Evolutionary conservation across 1,284 basidiomycete species (phyloP).

Genomic region (Irpex rosettiformis): DNA sequence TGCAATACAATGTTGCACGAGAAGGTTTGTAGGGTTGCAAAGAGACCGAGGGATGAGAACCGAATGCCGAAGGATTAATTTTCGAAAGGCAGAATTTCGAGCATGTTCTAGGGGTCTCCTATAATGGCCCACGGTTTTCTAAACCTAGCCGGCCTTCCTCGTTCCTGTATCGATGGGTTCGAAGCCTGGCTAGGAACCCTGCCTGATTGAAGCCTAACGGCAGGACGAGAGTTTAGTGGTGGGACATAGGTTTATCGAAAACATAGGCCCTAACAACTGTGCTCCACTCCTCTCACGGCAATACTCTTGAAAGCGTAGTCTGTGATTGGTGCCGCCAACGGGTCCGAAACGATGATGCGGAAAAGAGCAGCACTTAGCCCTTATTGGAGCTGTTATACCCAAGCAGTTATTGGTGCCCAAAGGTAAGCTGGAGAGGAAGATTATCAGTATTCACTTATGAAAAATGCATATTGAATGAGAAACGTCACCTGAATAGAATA

Average conservation of each 20-base stretch:
- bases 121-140: neutral
- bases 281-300: neutral
- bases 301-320: neutral
- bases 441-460: neutral
- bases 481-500: neutral
- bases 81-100: neutral
- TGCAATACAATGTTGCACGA: neutral
- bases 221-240: neutral
- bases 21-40: neutral
- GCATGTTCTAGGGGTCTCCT: neutral
- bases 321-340: neutral
- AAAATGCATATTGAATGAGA: neutral
- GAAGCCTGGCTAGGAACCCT: neutral
- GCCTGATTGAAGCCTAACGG: neutral
- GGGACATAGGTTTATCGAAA: neutral
- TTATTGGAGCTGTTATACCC: neutral
- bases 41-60: neutral
- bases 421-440: neutral
- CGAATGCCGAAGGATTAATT: neutral
- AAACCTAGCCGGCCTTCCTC: too few species aligned
- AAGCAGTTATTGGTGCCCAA: neutral
- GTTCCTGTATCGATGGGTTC: too few species aligned
- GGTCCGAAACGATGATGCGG: neutral
- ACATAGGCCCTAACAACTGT: neutral
- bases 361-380: neutral